A percentile compares a stretch with the other conserved stretches of the same genome.
Evolutionary conservation across 345 rosid species (phyloP).

Genomic region (Citropsis articulata): DNA sequence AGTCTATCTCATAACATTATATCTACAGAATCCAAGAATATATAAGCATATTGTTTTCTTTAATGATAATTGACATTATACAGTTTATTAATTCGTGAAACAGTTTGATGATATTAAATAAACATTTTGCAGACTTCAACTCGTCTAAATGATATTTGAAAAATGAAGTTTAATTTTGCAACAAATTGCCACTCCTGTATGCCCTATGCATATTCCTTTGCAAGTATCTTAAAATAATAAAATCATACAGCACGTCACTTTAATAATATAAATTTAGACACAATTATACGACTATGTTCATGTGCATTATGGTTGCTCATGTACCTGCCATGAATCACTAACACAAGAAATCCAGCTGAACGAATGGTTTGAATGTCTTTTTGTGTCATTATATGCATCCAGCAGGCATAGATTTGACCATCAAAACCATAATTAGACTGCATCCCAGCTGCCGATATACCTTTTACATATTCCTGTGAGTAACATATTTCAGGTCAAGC

Average conservation of each 20-base stretch:
- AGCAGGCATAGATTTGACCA: conserved; percentile 94
- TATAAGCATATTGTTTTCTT: neutral
- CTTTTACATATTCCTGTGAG: conserved; percentile 84
- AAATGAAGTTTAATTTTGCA: neutral
- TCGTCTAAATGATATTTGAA: neutral
- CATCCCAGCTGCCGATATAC: conserved; percentile 91
- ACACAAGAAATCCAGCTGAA: conserved; percentile 78
- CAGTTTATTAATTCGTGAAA: neutral
- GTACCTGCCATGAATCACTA: conserved; percentile 96
- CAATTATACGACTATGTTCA: neutral
- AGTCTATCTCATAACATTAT: neutral
- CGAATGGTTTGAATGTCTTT: conserved; percentile 64
- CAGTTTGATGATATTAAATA: neutral
- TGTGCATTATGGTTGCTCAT: neutral
- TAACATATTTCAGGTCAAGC: neutral
- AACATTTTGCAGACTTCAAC: neutral
- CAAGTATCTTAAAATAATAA: neutral
- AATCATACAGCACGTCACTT: neutral
- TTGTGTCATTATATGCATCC: conserved; percentile 75
- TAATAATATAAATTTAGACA: neutral
- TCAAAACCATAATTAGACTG: conserved; percentile 81
- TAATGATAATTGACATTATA: neutral
- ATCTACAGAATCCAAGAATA: neutral
- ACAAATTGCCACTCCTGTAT: neutral
- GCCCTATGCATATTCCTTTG: neutral